Evolutionary conservation across 2,329 filamentous ascomycete species (phyloP).

Genomic region (Zasmidium citrigriseum): DNA sequence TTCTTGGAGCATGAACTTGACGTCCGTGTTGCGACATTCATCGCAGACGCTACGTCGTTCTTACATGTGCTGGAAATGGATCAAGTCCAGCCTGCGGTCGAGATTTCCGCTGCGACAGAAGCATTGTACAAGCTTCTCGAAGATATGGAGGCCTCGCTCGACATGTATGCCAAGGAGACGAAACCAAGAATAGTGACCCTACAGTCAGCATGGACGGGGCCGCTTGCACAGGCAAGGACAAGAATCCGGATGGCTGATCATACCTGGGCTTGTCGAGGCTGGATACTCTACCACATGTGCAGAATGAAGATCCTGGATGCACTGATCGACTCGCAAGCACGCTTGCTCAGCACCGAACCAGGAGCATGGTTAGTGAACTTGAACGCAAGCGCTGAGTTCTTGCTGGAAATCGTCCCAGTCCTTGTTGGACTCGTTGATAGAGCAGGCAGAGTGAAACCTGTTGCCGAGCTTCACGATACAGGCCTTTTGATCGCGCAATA

Average conservation of each 20-base stretch:
- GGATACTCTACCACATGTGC: not conserved
- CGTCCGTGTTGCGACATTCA: not conserved
- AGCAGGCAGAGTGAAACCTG: not conserved
- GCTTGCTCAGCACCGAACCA: not conserved
- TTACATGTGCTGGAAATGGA: not conserved
- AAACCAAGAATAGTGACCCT: not conserved
- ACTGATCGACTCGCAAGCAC: not conserved
- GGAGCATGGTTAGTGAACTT: not conserved
- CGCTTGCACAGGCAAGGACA: not conserved
- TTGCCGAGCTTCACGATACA: not conserved
- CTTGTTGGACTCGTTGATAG: not conserved
- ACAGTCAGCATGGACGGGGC: not conserved
- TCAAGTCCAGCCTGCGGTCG: not conserved
- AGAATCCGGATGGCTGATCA: not conserved
- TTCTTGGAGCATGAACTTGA: not conserved
- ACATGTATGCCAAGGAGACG: not conserved
- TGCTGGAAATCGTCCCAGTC: not conserved
- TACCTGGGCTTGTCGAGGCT: not conserved
- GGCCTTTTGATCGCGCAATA: not conserved
- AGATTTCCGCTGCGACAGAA: not conserved
- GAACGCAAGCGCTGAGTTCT: not conserved
- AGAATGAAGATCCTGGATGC: not conserved
- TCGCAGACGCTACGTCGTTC: not conserved
- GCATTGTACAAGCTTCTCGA: not conserved
- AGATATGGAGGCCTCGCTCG: not conserved